These are phyloP conservation scores for Cardamine occulta DNA, from an alignment of 345 rosid species.

Conservation along the genomic window DNA sequence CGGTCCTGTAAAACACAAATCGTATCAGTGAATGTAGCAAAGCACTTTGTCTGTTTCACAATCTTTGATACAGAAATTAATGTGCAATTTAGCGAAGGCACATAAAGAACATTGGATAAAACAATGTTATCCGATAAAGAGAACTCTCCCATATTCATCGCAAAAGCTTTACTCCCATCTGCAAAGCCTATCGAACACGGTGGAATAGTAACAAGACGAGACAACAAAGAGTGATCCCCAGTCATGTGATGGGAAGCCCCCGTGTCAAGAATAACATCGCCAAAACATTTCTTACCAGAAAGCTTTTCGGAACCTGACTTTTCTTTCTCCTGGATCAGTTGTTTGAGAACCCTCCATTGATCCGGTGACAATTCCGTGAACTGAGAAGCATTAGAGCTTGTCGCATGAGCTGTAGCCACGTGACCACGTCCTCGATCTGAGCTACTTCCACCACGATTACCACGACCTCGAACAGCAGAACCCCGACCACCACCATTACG, in stretches of 20 bases:
- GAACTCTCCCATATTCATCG: not conserved
- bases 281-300: not conserved
- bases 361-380: too few species aligned
- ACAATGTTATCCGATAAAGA: not conserved
- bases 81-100: not conserved
- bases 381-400: not conserved
- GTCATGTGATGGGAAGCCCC: not conserved
- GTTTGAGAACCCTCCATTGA: not conserved
- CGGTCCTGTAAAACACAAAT: not conserved
- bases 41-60: not conserved
- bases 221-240: too few species aligned
- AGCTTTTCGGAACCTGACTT: not conserved
- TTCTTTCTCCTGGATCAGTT: too few species aligned
- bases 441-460: not conserved
- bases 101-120: not conserved
- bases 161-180: not conserved
- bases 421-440: not conserved
- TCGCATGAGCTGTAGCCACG: not conserved
- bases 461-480: not conserved
- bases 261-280: not conserved
- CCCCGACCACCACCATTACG: not conserved
- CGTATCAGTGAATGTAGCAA: not conserved
- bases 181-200: not conserved
- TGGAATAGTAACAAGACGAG: not conserved
- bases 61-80: not conserved